Evolutionary conservation across 164 flowering plant species (phyloP).

Genomic region (Malania oleifera): DNA sequence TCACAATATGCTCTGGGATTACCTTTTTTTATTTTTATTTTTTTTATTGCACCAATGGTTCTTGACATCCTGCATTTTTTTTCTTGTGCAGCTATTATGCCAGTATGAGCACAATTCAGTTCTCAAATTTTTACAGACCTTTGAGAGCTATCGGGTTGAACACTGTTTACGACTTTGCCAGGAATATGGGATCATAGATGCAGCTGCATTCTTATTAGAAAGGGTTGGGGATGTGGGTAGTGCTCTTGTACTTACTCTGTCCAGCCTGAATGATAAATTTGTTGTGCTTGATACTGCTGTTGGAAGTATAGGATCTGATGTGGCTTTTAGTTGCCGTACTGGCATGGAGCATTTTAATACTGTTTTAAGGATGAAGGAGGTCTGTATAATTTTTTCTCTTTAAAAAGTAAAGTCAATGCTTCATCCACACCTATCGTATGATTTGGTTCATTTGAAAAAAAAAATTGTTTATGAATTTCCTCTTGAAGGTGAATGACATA

Average conservation of each 20-base stretch:
- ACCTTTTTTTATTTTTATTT: neutral
- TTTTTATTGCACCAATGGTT: neutral
- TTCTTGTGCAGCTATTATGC: slow-evolving; percentile 74
- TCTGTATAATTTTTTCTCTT: slow-evolving; percentile 19
- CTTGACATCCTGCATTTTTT: slow-evolving; percentile 16
- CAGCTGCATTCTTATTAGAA: slow-evolving; percentile 89
- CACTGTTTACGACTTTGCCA: slow-evolving; percentile 88
- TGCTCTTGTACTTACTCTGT: slow-evolving; percentile 75
- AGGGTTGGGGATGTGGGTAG: slow-evolving; percentile 95
- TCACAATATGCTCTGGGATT: neutral
- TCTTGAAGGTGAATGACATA: slow-evolving; percentile 55
- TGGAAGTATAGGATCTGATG: slow-evolving; percentile 26
- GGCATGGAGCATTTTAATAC: slow-evolving; percentile 29
- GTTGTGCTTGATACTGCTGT: slow-evolving; percentile 47
- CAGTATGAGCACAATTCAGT: slow-evolving; percentile 76
- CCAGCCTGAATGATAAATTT: slow-evolving; percentile 64
- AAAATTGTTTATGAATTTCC: no score
- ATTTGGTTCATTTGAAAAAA: neutral
- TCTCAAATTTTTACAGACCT: slow-evolving; percentile 83
- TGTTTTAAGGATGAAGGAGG: slow-evolving; percentile 58
- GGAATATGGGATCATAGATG: slow-evolving; percentile 77
- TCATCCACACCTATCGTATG: neutral
- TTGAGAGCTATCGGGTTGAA: slow-evolving; percentile 90
- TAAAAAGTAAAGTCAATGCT: neutral
- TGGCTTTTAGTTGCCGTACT: slow-evolving; percentile 17